Percentiles rank a stretch among this genome's conserved stretches.
These are phyloP conservation scores for Paraleonurus japonicus DNA, from an alignment of 257 asterid species.

Conservation along the genomic window DNA sequence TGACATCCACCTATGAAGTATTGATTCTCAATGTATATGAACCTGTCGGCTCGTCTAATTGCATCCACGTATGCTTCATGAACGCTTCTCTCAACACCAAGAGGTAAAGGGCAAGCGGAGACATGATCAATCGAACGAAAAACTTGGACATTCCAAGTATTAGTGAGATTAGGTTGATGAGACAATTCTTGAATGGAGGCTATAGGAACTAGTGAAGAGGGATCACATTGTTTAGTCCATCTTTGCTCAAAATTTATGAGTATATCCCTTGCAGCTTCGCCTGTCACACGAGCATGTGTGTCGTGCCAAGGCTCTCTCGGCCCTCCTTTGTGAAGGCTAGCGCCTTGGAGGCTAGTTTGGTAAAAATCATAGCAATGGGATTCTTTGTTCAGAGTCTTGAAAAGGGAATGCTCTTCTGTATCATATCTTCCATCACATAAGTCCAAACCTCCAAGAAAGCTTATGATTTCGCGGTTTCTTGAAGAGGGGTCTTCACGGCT, in stretches of 20 bases:
- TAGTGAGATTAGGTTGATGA: conserved; percentile 32
- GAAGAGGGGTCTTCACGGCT: conserved; percentile 40
- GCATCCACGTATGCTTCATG: conserved; percentile 89
- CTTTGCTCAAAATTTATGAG: conserved; percentile 81
- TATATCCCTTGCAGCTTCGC: conserved; percentile 70
- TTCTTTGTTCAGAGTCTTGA: conserved; percentile 67
- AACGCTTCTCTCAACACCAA: conserved; percentile 55
- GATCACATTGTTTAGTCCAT: conserved; percentile 82
- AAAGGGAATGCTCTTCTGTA: conserved; percentile 75
- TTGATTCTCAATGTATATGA: conserved; percentile 81
- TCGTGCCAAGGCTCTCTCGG: conserved; percentile 98
- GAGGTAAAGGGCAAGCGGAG: conserved; percentile 58
- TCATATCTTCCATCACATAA: conserved; percentile 93
- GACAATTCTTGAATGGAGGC: conserved; percentile 56
- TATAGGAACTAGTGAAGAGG: conserved; percentile 48
- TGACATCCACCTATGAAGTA: conserved; percentile 90
- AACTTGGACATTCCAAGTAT: conserved; percentile 80
- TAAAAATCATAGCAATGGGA: conserved; percentile 78
- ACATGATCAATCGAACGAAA: conserved; percentile 77
- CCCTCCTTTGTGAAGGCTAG: conserved; percentile 83
- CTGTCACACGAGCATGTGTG: conserved; percentile 69
- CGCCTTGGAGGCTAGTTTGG: conserved; percentile 79
- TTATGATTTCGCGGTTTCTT: conserved; percentile 59
- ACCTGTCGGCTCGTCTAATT: conserved; percentile 72
- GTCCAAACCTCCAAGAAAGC: conserved; percentile 86